A percentile compares a stretch with the other conserved stretches of the same genome.
Conservation (phyloP, 305 asterid species). For the Rubia tinctorum region DNA sequence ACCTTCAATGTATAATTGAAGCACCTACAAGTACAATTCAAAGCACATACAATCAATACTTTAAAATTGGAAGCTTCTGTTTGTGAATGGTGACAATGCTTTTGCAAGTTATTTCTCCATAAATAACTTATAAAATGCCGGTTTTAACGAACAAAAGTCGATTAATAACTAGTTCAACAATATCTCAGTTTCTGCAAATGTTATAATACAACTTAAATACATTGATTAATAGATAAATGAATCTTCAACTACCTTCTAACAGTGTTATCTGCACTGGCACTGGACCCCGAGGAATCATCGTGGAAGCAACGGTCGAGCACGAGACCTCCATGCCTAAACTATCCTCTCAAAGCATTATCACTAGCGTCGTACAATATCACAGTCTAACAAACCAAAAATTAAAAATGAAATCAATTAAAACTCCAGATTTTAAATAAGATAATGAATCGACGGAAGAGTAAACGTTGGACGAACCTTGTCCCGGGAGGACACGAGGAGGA, state of each 20-base stretch:
- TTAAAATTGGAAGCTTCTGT: too few relatives aligned
- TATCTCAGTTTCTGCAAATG: neutral
- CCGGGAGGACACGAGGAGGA: conserved; percentile 95
- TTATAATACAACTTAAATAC: neutral
- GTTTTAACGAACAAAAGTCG: neutral
- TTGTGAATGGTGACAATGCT: too few relatives aligned
- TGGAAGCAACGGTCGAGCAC: conserved; percentile 98
- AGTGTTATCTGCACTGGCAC: conserved; percentile 75
- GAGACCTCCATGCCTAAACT: conserved; percentile 83
- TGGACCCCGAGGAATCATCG: conserved; percentile 93
- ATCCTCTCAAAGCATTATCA: conserved; percentile 72
- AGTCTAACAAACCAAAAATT: conserved; percentile 28
- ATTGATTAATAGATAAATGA: conserved; percentile 22
- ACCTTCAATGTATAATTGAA: too few relatives aligned
- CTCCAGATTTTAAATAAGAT: conserved; percentile 20
- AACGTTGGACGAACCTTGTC: conserved; percentile 50
- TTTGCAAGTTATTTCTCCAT: too few relatives aligned
- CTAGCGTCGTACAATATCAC: conserved; percentile 92
- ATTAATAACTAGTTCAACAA: neutral
- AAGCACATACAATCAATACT: too few relatives aligned
- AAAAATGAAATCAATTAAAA: too few relatives aligned
- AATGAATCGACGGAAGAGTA: neutral
- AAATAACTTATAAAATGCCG: neutral
- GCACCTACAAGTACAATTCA: too few relatives aligned
- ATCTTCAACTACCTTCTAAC: conserved; percentile 56